phyloP scores from a whole-genome alignment of 176 grass and related monocot species.

The Pontederia paniculata region DNA sequence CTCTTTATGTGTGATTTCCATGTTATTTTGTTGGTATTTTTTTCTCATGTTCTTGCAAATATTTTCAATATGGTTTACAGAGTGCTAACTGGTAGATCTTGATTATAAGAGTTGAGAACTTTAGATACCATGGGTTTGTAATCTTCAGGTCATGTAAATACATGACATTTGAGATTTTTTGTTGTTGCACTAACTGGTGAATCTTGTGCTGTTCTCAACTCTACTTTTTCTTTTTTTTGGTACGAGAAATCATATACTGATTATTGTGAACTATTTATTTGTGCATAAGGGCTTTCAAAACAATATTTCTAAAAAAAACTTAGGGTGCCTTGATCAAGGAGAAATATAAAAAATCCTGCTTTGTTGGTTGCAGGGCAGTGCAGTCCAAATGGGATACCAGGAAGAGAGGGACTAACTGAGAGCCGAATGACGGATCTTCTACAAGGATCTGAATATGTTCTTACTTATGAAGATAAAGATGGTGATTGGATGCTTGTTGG shows the following conservation, averaged over 20 bases:
- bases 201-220: too few species aligned
- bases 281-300: not conserved
- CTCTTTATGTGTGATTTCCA: too few species aligned
- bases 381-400: conserved; percentile 20
- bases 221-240: too few species aligned
- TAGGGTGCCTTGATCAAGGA: conserved; percentile 19
- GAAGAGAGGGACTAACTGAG: conserved; percentile 32
- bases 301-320: not conserved
- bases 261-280: too few species aligned
- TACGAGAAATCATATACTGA: not conserved
- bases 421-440: conserved; percentile 37
- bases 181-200: too few species aligned
- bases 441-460: conserved; percentile 55
- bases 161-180: too few species aligned
- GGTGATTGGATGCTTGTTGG: conserved; percentile 78
- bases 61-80: not conserved
- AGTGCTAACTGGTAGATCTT: not conserved
- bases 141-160: not conserved
- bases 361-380: conserved; percentile 22
- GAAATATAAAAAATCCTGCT: not conserved
- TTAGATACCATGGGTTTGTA: not conserved
- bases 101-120: not conserved
- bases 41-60: too few species aligned
- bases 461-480: conserved; percentile 72
- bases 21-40: too few species aligned